Evolutionary conservation across 2,329 filamentous ascomycete species (phyloP).

Genomic region (Fusarium transvaalense): DNA sequence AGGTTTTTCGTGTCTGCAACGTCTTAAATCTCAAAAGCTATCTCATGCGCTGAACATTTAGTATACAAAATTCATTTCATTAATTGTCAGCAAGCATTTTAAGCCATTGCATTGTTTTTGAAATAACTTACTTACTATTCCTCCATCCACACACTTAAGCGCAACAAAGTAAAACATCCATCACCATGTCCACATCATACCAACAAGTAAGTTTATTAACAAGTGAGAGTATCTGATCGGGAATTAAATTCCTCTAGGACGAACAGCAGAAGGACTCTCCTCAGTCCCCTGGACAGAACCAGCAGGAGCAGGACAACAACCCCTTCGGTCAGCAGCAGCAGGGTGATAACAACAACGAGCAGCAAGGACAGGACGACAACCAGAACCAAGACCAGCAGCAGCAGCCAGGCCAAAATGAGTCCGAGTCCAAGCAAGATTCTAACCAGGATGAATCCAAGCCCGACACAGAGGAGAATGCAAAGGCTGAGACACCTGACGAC

Average conservation of each 20-base stretch:
- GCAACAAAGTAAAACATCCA: slow-evolving; percentile 6
- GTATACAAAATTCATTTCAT: slow-evolving; percentile 19
- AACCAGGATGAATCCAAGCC: slow-evolving; percentile 26
- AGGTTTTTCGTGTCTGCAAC: slow-evolving; percentile 37
- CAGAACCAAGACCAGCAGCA: slow-evolving; percentile 29
- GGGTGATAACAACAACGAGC: slow-evolving; percentile 1
- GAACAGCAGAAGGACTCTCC: slow-evolving; percentile 34
- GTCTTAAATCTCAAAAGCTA: slow-evolving; percentile 43
- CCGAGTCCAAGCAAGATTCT: slow-evolving; percentile 13
- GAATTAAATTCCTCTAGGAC: slow-evolving; percentile 29
- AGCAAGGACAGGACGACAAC: slow-evolving; percentile 4
- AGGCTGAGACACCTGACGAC: slow-evolving; percentile 21
- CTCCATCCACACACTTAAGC: slow-evolving; percentile 3
- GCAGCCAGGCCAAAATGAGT: slow-evolving; percentile 27
- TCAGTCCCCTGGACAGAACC: slow-evolving; percentile 27
- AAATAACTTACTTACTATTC: not conserved
- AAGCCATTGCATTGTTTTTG: slow-evolving; percentile 9
- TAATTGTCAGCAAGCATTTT: slow-evolving; percentile 16
- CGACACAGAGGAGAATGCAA: slow-evolving; percentile 18
- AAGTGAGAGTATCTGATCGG: not conserved
- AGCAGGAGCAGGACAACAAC: slow-evolving; percentile 21
- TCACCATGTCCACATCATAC: slow-evolving; percentile 40
- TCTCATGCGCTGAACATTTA: slow-evolving; percentile 13
- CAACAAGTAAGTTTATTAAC: slow-evolving; percentile 36
- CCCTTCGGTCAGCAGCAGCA: slow-evolving; percentile 23